Evolutionary conservation across 2,329 filamentous ascomycete species (phyloP), one percentile per base, ranked within the genome.

Genomic region (Fusarium sp.): DNA sequence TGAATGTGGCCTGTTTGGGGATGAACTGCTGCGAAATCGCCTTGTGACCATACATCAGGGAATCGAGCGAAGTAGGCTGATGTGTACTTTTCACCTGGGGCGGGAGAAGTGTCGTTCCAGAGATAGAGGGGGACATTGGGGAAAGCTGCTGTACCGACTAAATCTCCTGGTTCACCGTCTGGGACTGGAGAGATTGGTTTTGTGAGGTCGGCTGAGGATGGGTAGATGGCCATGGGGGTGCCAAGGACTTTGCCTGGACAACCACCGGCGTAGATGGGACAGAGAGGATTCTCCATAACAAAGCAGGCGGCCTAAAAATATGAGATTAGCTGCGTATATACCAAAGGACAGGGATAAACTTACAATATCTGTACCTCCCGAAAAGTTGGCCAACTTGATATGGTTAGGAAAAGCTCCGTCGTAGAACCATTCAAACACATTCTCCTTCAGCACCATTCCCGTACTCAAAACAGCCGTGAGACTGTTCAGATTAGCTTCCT

Each of bases 361-460:
- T 74, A 90, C 90, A 51, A 94, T 86, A 76, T 95, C 92, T 4
- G 92, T 95, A 2, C 92, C 92, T 7, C 92, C 92, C 1, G 90
- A 90, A 39, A 94, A 90, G 76, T 94, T 95, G 28, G 81, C 85
- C 3, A 97, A 82, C 25, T 93, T 92, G 0, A 90, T 86, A 46
- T 84, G 81, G 1, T 82, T 65, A 0, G 92, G 91, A 76, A 97
- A 97, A 1, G 84, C 92, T 10, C 83, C 80, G 70, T 93, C 90
- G 76, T 94, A 81, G 84, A 92, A 83, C 93, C 93, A 97, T 75
- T 93, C 89, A 75, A 94, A 95, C 34, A 93, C 82, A 41, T 90
- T 87, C 50, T 94, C 89, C 0, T 91, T 88, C 4, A 96, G 84
- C 0, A 96, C 92, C 92, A 95, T 95, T 6, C 93, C 93, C 0